Evolutionary conservation across 2,329 filamentous ascomycete species (phyloP).

Genomic region (Madurella fahalii): DNA sequence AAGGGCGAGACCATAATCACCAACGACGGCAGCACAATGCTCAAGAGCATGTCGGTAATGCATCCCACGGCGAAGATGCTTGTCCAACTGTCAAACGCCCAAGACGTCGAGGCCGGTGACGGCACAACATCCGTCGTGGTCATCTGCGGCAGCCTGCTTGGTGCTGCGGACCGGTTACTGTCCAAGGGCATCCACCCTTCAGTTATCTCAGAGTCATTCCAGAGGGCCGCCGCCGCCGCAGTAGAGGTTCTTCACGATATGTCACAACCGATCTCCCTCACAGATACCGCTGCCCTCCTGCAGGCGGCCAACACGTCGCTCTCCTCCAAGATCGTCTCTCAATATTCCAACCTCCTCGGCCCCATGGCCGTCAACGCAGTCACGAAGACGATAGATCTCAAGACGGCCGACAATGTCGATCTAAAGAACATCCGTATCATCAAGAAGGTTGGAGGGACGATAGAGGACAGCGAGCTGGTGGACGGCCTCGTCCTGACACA

Average conservation of each 20-base stretch:
- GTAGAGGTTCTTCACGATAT: slow-evolving; percentile 91
- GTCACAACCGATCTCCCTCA: slow-evolving; percentile 87
- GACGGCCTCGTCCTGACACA: slow-evolving; percentile 92
- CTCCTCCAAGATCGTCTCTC: slow-evolving; percentile 97
- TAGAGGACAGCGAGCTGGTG: slow-evolving; percentile 96
- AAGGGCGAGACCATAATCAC: slow-evolving; percentile 98
- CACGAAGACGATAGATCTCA: slow-evolving; percentile 90
- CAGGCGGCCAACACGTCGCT: slow-evolving; percentile 96
- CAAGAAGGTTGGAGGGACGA: slow-evolving; percentile 96
- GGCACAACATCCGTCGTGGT: slow-evolving; percentile 98
- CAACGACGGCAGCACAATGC: slow-evolving; percentile 98
- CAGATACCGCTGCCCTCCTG: slow-evolving; percentile 82
- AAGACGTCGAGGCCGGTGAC: slow-evolving; percentile 97
- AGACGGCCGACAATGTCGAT: slow-evolving; percentile 94
- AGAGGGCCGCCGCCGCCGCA: slow-evolving; percentile 83
- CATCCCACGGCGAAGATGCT: slow-evolving; percentile 99
- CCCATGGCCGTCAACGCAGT: slow-evolving; percentile 98
- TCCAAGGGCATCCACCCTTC: slow-evolving; percentile 95
- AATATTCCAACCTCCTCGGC: slow-evolving; percentile 91
- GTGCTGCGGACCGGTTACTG: slow-evolving; percentile 86
- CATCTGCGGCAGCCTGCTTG: slow-evolving; percentile 90
- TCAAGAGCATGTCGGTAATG: slow-evolving; percentile 98
- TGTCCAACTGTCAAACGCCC: slow-evolving; percentile 91
- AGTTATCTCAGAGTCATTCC: slow-evolving; percentile 95
- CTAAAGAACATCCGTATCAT: slow-evolving; percentile 94